These are phyloP conservation scores for Candida xyloterini DNA, from an alignment of 805 yeast genomes.

Conservation along the genomic window DNA sequence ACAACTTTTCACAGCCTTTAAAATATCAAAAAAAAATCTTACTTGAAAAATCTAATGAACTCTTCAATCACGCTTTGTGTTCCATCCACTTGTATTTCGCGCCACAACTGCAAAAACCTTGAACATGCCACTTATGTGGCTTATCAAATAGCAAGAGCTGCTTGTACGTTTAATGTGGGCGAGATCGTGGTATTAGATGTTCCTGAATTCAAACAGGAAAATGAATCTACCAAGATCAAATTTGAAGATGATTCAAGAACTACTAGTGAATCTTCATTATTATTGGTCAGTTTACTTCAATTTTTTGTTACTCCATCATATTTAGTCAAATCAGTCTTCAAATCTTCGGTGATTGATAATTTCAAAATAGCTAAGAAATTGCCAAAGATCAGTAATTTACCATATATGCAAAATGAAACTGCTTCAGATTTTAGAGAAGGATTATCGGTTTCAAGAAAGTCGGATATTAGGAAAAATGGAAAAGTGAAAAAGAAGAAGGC, in stretches of 20 bases:
- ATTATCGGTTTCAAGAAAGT: constrained; percentile 44
- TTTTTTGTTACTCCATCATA: constrained; percentile 85
- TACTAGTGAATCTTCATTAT: constrained; percentile 33
- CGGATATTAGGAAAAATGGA: constrained; percentile 38
- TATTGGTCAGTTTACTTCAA: constrained; percentile 70
- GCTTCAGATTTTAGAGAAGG: constrained; percentile 58
- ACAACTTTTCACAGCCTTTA: constrained; percentile 1
- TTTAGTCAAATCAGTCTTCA: constrained; percentile 61
- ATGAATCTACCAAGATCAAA: constrained; percentile 30
- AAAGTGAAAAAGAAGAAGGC: constrained; percentile 47
- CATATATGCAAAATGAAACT: constrained; percentile 57
- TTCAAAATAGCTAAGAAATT: constrained; percentile 63
- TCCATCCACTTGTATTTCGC: constrained; percentile 62
- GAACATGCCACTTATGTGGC: constrained; percentile 72
- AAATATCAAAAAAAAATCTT: not conserved
- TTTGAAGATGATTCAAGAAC: constrained; percentile 26
- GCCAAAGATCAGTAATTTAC: constrained; percentile 71
- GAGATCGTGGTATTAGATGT: constrained; percentile 73
- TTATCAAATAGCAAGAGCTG: constrained; percentile 76
- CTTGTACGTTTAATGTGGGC: constrained; percentile 63
- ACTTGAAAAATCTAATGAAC: not conserved
- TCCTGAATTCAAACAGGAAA: constrained; percentile 29
- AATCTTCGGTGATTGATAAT: constrained; percentile 39
- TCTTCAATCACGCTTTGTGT: constrained; percentile 53
- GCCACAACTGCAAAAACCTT: constrained; percentile 55